A percentile compares a stretch with the other conserved stretches of the same genome.
Evolutionary conservation across 176 grass and related monocot genomes (phyloP).

Genomic region (Raddia guianensis): DNA sequence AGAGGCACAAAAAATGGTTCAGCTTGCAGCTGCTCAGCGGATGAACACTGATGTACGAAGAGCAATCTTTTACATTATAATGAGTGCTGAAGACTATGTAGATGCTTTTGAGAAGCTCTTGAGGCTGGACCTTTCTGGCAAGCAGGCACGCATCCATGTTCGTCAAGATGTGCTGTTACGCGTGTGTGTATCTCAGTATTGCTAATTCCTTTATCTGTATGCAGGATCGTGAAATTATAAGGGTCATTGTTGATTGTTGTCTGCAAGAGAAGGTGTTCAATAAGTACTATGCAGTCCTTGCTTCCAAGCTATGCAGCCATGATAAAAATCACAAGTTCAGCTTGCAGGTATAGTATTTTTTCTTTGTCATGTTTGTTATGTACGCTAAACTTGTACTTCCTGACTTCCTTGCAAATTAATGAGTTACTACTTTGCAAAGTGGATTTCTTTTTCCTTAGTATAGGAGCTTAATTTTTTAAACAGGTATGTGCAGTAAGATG

Average conservation of each 20-base stretch:
- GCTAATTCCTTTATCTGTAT: constrained; percentile 28
- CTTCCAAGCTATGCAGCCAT: constrained; percentile 87
- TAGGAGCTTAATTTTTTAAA: background rate
- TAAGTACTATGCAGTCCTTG: constrained; percentile 83
- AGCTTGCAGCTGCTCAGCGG: constrained; percentile 78
- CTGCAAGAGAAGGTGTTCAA: constrained; percentile 95
- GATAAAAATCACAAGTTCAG: constrained; percentile 98
- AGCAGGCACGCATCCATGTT: constrained; percentile 56
- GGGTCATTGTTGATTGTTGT: constrained; percentile 94
- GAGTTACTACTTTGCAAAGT: background rate
- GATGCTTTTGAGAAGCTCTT: constrained; percentile 99
- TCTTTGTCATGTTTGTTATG: constrained; percentile 8
- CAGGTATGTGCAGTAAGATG: background rate
- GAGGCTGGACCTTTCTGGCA: constrained; percentile 80
- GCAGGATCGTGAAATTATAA: constrained; percentile 93
- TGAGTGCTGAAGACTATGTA: constrained; percentile 87
- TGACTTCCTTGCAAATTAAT: background rate
- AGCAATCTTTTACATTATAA: constrained; percentile 97
- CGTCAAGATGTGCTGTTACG: constrained; percentile 8
- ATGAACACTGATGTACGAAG: constrained; percentile 91
- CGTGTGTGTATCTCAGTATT: constrained; percentile 28
- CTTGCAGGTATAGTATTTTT: constrained; percentile 59
- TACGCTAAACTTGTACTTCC: constrained; percentile 1
- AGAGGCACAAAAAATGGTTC: constrained; percentile 87
- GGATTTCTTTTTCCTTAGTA: constrained; percentile 4